Evolutionary conservation across 1,284 basidiomycete species (phyloP).

Genomic region (Fistulinella cinereoalba): DNA sequence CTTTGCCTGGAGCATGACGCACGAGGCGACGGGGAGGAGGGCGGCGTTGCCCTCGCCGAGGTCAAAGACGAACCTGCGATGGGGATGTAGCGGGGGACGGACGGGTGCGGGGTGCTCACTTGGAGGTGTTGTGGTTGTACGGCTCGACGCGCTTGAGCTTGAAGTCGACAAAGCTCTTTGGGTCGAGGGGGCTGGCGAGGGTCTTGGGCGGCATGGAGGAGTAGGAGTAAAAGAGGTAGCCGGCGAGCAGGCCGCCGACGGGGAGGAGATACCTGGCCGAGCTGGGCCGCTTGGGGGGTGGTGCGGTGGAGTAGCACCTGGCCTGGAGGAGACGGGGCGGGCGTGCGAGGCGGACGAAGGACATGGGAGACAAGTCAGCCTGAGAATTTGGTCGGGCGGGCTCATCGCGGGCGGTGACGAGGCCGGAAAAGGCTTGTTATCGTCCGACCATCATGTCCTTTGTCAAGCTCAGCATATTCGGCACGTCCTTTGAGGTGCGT

Average conservation of each 20-base stretch:
- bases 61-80: constrained; percentile 74
- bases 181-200: constrained; percentile 66
- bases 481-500: constrained; percentile 87
- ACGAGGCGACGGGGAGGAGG: constrained; percentile 73
- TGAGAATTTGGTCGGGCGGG: constrained; percentile 16
- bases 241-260: constrained; percentile 31
- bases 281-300: constrained; percentile 44
- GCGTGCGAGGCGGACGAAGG: constrained; percentile 41
- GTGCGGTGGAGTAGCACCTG: constrained; percentile 47
- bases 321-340: constrained; percentile 38
- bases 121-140: constrained; percentile 91
- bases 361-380: constrained; percentile 37
- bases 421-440: too few relatives aligned
- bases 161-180: constrained; percentile 74
- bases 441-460: constrained; percentile 65
- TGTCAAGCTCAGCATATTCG: constrained; percentile 98
- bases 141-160: constrained; percentile 80
- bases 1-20: constrained; percentile 60
- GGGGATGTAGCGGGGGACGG: not conserved
- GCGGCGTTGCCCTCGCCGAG: constrained; percentile 81
- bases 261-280: constrained; percentile 38
- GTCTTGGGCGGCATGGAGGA: constrained; percentile 38
- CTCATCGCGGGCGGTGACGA: not conserved
- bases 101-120: constrained; percentile 37
- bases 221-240: constrained; percentile 20